Base-by-base conservation (phyloP, 768 basidiomycete genomes). In the Agrocybe praecox region DNA sequence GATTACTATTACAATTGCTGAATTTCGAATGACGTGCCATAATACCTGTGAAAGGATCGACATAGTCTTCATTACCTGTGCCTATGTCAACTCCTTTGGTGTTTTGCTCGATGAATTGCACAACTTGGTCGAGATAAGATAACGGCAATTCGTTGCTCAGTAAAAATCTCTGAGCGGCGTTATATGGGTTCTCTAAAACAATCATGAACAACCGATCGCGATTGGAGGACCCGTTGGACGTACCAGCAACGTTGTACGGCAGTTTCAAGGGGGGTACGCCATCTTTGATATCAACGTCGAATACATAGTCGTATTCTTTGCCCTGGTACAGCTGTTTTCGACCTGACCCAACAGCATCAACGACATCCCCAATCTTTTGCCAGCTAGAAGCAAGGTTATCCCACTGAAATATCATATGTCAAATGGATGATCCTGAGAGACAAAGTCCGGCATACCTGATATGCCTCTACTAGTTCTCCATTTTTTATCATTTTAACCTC, bases 291-390 rank as follows among this genome's bases (percentile, higher is more conserved):
- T 98, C 97, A 33, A 99, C 96, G 67, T 97, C 96, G 66, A 98
- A 98, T n/a, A 99, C 96, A 66, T 97, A 97, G 73, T 99, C 97
- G 67, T 96, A 99, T 73, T 98, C 96, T 67, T 89, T 88, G 17
- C 97, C 97, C 63, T 94, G 73, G 67, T 90, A 89, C n/a, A 97
- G 80, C 72, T 96, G 92, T 72, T 92, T 96, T 55, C 94, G 81
- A n/a, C 86, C 85, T 33, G 88, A 86, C 21, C 95, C 92, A 50
- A 96, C 90, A 18, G 95, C 96, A 67, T 97, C 97, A 4, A 96
- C 94, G 6, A 98, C 96, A 63, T 96, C 90, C 21, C 97, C 97
- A 32, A 98, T 86, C 69, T 96, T 96, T 70, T 93, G 85, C 97
- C 97, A 99, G 22, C 79, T 80, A 17, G 72, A 75, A 10, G 77